Percentiles rank a stretch among this genome's conserved stretches.
These are phyloP conservation scores for Prillingera fragicola DNA, from an alignment of 1,284 basidiomycete genomes.

Conservation along the genomic window DNA sequence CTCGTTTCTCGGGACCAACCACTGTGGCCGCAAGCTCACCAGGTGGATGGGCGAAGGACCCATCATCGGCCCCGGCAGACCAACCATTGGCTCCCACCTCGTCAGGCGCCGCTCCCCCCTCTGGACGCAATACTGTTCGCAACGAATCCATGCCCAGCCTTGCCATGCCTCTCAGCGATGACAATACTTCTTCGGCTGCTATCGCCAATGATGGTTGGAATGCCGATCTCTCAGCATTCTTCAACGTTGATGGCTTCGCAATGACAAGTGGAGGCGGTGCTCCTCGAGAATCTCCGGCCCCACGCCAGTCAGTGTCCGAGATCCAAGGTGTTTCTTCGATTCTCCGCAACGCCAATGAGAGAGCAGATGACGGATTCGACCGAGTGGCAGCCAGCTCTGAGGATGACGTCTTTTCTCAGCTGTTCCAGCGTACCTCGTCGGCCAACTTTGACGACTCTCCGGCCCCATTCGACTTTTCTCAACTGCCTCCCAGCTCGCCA, in stretches of 20 bases:
- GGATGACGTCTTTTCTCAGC: conserved; percentile 33
- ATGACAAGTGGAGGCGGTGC: conserved; percentile 9
- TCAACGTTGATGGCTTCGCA: conserved; percentile 37
- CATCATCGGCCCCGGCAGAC: background rate
- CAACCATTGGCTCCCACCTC: background rate
- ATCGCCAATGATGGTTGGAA: conserved; percentile 18
- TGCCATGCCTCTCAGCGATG: conserved; percentile 42
- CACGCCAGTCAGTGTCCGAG: background rate
- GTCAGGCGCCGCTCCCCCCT: background rate
- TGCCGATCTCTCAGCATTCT: conserved; percentile 37
- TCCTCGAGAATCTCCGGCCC: background rate
- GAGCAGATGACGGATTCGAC: too few species aligned
- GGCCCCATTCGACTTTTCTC: conserved; percentile 37
- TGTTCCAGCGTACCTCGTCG: conserved; percentile 39
- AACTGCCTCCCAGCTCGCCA: conserved; percentile 37
- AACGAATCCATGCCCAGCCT: conserved; percentile 22
- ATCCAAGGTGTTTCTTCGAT: conserved; percentile 9
- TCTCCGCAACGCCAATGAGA: background rate
- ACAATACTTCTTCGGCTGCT: conserved; percentile 12
- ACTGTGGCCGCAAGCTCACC: conserved; percentile 25
- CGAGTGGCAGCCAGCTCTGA: conserved; percentile 21
- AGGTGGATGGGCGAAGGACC: conserved; percentile 21
- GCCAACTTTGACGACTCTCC: conserved; percentile 10
- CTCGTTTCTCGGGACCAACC: conserved; percentile 12
- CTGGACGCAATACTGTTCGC: conserved; percentile 16